Conservation (phyloP, 108 stramenopile species). For the Cylindrotheca fusiformis region DNA sequence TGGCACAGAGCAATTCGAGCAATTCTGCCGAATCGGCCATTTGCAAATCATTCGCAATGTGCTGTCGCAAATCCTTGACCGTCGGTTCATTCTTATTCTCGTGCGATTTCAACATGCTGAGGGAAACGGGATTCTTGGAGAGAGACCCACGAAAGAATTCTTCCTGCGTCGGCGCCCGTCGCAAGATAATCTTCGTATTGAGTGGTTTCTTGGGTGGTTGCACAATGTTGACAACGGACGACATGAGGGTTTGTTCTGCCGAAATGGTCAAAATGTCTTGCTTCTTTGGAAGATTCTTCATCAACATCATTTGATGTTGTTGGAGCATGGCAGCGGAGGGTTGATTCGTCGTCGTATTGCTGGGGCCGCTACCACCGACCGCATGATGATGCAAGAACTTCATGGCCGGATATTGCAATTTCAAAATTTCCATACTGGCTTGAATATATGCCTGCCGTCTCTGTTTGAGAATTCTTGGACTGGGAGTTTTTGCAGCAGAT, state of each 20-base stretch:
- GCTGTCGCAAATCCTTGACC: conserved; percentile 65
- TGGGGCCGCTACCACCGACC: no score
- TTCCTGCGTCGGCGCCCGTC: conserved; percentile 84
- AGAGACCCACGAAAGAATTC: conserved; percentile 83
- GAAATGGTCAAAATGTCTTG: conserved; percentile 21
- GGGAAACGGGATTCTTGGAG: conserved; percentile 66
- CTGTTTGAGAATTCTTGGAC: conserved; percentile 29
- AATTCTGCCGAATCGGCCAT: conserved; percentile 82
- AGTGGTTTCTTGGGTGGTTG: conserved; percentile 78
- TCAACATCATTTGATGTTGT: not conserved
- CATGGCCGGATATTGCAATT: conserved; percentile 37
- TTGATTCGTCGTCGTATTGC: conserved; percentile 11
- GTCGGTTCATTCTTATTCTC: conserved; percentile 52
- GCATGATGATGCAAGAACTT: not conserved
- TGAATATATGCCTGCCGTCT: conserved; percentile 45
- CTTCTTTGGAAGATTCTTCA: not conserved
- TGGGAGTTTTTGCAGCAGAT: conserved; percentile 1
- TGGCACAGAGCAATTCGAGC: conserved; percentile 75
- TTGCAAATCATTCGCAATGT: conserved; percentile 81
- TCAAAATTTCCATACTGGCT: conserved; percentile 64
- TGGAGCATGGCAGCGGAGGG: no score
- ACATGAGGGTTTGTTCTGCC: conserved; percentile 53
- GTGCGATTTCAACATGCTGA: conserved; percentile 34
- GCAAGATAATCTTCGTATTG: conserved; percentile 74
- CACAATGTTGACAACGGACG: conserved; percentile 60